Conservation (phyloP, 768 basidiomycete genomes). For the Naganishia vaughanmartiniae region DNA sequence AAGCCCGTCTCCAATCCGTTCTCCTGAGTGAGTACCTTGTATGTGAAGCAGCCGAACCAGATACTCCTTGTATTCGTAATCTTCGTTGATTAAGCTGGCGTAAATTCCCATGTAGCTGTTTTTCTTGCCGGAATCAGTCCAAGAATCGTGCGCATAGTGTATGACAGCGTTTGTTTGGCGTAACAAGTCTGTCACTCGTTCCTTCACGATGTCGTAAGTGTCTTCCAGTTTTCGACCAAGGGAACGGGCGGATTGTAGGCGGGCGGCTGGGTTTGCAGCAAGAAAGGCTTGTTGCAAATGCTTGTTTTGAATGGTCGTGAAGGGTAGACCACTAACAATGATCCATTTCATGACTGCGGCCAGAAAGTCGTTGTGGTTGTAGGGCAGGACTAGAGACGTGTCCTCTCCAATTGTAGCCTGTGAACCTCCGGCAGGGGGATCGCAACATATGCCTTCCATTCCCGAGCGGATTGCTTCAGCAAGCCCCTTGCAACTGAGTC, state of each 20-base stretch:
- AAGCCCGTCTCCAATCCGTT: not conserved
- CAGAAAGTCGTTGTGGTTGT: not conserved
- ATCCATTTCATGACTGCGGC: slow-evolving; percentile 9
- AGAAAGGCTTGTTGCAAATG: not conserved
- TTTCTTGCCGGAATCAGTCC: slow-evolving; percentile 5
- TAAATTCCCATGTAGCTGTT: slow-evolving; percentile 6
- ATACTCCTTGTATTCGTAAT: not conserved
- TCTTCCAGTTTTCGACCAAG: not conserved
- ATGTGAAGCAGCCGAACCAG: not conserved
- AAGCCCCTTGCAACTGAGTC: not conserved
- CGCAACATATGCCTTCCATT: no score
- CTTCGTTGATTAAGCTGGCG: not conserved
- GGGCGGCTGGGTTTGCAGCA: not conserved
- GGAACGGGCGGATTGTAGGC: slow-evolving; percentile 1
- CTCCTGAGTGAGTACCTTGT: not conserved
- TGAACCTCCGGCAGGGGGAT: no score
- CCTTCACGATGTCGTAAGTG: not conserved
- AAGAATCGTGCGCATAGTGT: slow-evolving; percentile 6
- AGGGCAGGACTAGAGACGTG: no score
- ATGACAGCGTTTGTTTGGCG: not conserved
- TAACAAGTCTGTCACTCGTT: not conserved
- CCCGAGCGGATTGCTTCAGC: not conserved
- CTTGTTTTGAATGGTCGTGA: slow-evolving; percentile 8
- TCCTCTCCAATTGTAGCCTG: no score
- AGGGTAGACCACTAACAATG: slow-evolving; percentile 7